Base-by-base conservation (phyloP, 306 rosid species). In the Acacia melanoxylon region DNA sequence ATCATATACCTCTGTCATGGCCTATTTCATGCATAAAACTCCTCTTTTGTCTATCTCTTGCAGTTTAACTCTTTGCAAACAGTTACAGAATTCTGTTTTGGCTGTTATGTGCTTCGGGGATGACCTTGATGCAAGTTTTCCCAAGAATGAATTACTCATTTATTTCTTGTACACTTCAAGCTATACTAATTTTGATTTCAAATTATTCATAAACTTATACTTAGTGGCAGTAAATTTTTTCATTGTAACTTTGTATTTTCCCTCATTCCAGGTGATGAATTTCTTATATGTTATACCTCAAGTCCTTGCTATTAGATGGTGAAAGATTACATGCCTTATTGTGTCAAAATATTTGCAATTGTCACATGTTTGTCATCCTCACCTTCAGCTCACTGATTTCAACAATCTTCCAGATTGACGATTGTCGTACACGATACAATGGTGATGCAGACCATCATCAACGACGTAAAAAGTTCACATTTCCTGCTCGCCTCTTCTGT, bases 361-460 rank as follows among this genome's bases (percentile, higher is more conserved):
- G 40, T 81, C 65, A 45, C 22, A 31, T 72, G 42, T 70, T 54
- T 86, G 69, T 80, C 68, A 33, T 62, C 79, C 74, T 82, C 73
- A 70, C 66, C 46, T 33, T 80, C 74, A 58, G 80, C 80, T 78
- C 37, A 84, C 74, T 35, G 59, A 72, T 56, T 76, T 82, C 54
- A 62, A 80, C 78, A 61, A 72, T 83, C 20, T 79, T 88, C 54
- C 93, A 93, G 99, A 92, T 95, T 79, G 97, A 93, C 89, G 99
- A 95, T 79, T 95, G 98, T 16, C 97, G 97, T 37, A 95, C 98
- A 40, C 97, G 98, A 54, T 95, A 95, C 82, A 95, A 95, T 76
- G 97, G 99, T 25, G 99, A 95, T 81, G 97, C 99, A 10, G 98
- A 92, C 52, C 97, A 92, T 83, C 99, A 95, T 86, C 97, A 89